Evolutionary conservation across 169 alveolate genomes (phyloP), one percentile per base, ranked within the genome.

Genomic region (Plasmodium relictum): DNA sequence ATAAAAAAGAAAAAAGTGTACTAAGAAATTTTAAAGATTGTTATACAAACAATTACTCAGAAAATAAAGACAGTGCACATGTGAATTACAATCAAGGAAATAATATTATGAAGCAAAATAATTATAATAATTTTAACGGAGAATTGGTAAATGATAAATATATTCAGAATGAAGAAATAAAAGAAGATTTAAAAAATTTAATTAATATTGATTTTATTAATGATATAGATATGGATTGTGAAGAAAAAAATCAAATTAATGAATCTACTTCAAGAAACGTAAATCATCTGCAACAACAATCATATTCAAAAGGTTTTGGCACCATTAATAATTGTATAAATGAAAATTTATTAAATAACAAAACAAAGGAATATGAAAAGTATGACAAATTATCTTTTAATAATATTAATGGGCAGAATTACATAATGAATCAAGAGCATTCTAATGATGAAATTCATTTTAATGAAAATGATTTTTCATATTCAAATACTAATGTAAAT

Each of bases 161-260:
- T n/a, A 37, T 42, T 42, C 74, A 78, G 31, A 78, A 65, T 41
- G 89, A 78, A n/a, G 89, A 65, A 7, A 24, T 78, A 54, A 78
- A 78, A 44, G 91, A 83, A 3, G 91, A 83, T 7, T 83, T 83
- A 16, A 83, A 66, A 31, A 83, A 83, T 22, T 48, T 83, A 31
- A 83, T 83, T 26, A 83, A 83, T 52, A 83, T 83, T 10, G 91
- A 83, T 50, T 83, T 83, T 39, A 83, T 83, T 24, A 83, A 83
- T 18, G 91, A 83, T 41, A 83, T 68, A 14, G 91, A 83, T 45
- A 68, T 68, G 83, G 91, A 83, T 0, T 83, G 50, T 50, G 91
- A 83, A 12, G 91, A 83, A 45, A 68, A 83, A 48, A 52, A n/a
- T 31, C 31, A 37, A 10, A 37, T 16, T 4, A 50, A 54, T 18